Base-by-base conservation (phyloP, 208 protist genomes). In the Vickermania ingenoplastis region DNA sequence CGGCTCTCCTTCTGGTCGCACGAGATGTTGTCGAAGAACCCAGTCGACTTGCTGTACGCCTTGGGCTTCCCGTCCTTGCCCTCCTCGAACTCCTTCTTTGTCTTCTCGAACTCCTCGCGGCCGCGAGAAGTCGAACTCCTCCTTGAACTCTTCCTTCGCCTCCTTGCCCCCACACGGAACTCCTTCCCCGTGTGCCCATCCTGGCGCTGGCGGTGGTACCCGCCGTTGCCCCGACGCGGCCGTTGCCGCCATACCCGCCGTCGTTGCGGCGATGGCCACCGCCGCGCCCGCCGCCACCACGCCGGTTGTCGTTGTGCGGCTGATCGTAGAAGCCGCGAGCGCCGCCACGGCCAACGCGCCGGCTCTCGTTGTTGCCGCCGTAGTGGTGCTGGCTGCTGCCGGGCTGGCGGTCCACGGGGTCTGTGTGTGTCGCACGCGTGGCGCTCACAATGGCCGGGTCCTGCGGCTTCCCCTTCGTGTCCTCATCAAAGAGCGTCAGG, bases 111-210 rank as follows among this genome's bases (percentile, higher is more conserved):
- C 77, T 92, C 83, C 75, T 92, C 79, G 22, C 77, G 73, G 61
- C 69, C 75, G 75, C 90, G 89, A 51, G 69, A 95, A 95, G 69
- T 95, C 89, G 69, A 95, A 95, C 41, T 95, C 89, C 41, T 83
- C 86, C 45, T 92, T 83, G 64, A 95, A 91, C 69, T 87, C 71
- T 67, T 89, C 84, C 63, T 86, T 82, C 11, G 36, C 36, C 41
- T 71, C 65, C n/a, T 67, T 65, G 22, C 75, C 77, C 1, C 69
- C 72, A 75, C 73, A 53, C 71, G 68, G 66, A 93, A 94, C 64
- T 95, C 85, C 67, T 75, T 78, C 2, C 89, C 89, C 1, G 89
- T 95, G 86, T 95, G 89, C 36, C 30, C 53, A 49, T 89, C 80
- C 57, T 65, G 65, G 58, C 74, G 75, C 25, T 79, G 79, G 52